Evolutionary conservation across 306 rosid genomes (phyloP).

Genomic region (Cicer judaicum): DNA sequence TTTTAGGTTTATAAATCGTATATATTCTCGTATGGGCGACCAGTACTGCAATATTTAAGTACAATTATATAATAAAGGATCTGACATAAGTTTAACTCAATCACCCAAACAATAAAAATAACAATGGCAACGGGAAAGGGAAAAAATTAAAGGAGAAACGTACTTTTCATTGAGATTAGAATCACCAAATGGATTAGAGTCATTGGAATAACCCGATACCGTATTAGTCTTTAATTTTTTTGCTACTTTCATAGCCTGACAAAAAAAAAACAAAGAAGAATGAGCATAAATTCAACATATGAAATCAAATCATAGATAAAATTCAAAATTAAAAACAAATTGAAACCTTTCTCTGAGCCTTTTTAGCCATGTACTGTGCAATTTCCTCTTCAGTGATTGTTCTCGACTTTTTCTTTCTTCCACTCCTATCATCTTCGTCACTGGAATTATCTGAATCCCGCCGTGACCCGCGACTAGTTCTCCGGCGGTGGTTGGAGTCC

Average conservation of each 20-base stretch:
- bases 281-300: neutral
- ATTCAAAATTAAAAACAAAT: no score
- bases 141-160: slow-evolving; percentile 25
- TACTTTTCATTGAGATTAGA: slow-evolving; percentile 92
- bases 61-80: slow-evolving; percentile 1
- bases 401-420: slow-evolving; percentile 61
- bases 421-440: slow-evolving; percentile 46
- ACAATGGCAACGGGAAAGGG: neutral
- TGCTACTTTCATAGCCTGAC: slow-evolving; percentile 69
- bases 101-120: slow-evolving; percentile 8
- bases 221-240: slow-evolving; percentile 72
- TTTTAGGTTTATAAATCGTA: slow-evolving; percentile 25
- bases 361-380: slow-evolving; percentile 72
- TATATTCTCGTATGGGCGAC: neutral
- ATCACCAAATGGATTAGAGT: slow-evolving; percentile 94
- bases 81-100: slow-evolving; percentile 9
- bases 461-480: slow-evolving; percentile 45
- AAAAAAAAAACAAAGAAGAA: neutral
- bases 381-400: slow-evolving; percentile 69
- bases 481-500: slow-evolving; percentile 48
- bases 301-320: slow-evolving; percentile 17
- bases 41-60: slow-evolving; percentile 14
- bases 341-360: slow-evolving; percentile 80
- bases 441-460: slow-evolving; percentile 56
- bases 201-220: slow-evolving; percentile 88